Base-by-base conservation (phyloP, 352 stramenopile genomes). In the Globisporangium splendens region DNA sequence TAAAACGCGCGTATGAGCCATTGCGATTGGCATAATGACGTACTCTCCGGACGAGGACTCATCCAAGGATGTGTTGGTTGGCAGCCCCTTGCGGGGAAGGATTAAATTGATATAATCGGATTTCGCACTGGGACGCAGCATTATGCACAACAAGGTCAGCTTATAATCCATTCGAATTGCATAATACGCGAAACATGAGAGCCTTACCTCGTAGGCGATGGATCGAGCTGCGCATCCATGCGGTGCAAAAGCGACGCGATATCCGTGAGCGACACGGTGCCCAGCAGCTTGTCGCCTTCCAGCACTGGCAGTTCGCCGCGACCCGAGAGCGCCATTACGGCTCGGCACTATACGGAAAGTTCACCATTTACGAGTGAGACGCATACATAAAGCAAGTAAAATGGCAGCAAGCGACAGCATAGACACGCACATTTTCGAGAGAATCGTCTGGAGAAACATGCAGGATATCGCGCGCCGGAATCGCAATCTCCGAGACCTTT, bases 21-120 rank as follows among this genome's bases (percentile, higher is more conserved):
- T n/a, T n/a, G n/a, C n/a, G n/a, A n/a, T n/a, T n/a, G n/a, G n/a
- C n/a, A n/a, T n/a, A 31, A 31, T 31, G 4, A 50, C 59, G 10
- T 56, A 69, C 64, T 56, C 54, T 17, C 44, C 41, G 1, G 52
- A 35, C 21, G 33, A 28, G n/a, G 54, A 38, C 17, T 59, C 46
- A 28, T 74, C 69, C 2, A 88, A 67, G 13, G 70, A 87, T 38
- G 83, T 88, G 59, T 89, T 91, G 10, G 74, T 72, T 12, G 88
- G 88, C 2, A 96, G 64, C 14, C 87, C 88, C 55, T 84, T 91
- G 57, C 87, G 78, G 31, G 85, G 77, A 33, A 89, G 68, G 54
- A 96, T 94, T 33, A 95, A 62, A 58, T 91, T 90, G 59, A 96
- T 93, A 62, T 93, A 96, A 55, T 91, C 84, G 46, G 90, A 93